Evolutionary conservation across 179 eudicot species (phyloP), one percentile per base, ranked within the genome.

Genomic region (Corrigiola litoralis): DNA sequence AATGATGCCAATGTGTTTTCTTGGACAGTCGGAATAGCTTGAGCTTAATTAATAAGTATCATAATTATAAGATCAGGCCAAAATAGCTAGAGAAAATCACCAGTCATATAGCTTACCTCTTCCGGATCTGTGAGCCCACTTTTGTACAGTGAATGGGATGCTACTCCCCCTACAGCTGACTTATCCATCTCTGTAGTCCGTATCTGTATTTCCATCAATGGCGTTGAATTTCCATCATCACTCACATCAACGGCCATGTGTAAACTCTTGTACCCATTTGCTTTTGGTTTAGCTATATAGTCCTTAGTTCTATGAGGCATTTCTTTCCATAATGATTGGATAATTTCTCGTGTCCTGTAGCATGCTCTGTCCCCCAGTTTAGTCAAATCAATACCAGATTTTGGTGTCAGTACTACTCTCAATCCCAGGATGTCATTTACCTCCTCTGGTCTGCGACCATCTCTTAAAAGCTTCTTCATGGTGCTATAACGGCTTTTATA

Each of bases 401-500:
- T 66, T 2, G 94, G 88, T 58, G 66, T 78, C 58, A 92, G 61
- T 59, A 92, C 73, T 14, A 92, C 90, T 72, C 98, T 79, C 68
- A 92, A 67, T 16, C 94, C 98, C 75, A 90, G 69, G 58, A 92
- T 82, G 76, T 92, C 98, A 76, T 92, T 74, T 51, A 92, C 90
- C 69, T 92, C 95, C 75, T 92, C 95, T 51, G 97, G 95, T 36
- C 79, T 84, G 53, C 97, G 95, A 9, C 98, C 97, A 73, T 90
- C 97, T 77, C 75, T 89, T 63, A 92, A 58, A 58, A 92, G 87
- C 72, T 92, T 92, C 80, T 92, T 92, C 98, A 92, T 92, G 48
- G 98, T 92, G 80, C 97, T 92, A 45, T 85, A 92, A 29, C 89
- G 95, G 72, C 88, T 92, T 78, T 92, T 92, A 67, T 84, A 92